Evolutionary conservation across 495 filamentous ascomycete genomes (phyloP).

Genomic region (Talaromyces wortmannii): DNA sequence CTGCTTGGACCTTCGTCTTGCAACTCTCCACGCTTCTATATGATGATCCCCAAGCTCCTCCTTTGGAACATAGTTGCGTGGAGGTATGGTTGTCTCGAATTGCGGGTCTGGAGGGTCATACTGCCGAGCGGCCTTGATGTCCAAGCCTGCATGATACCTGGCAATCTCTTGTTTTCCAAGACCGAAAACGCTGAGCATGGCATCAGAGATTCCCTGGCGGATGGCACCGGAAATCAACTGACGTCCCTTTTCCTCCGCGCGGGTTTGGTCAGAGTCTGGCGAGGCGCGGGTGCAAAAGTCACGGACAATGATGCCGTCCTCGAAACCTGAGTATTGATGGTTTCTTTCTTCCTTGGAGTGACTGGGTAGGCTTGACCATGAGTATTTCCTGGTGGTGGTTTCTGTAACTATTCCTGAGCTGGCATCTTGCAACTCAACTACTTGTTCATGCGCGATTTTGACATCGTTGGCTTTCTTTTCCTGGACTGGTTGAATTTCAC

Average conservation of each 20-base stretch:
- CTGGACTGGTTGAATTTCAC: background rate
- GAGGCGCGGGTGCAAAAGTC: conserved; percentile 10
- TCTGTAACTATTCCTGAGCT: background rate
- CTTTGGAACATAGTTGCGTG: background rate
- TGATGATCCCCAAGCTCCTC: conserved; percentile 3
- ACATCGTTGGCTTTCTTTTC: background rate
- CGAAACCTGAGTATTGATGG: background rate
- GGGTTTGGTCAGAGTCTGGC: background rate
- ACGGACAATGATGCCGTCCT: conserved; percentile 8
- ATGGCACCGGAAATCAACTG: background rate
- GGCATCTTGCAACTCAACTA: background rate
- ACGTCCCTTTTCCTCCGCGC: background rate
- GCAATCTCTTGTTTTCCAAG: conserved; percentile 2
- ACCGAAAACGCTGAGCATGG: conserved; percentile 1
- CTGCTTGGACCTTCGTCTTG: background rate
- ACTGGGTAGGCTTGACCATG: conserved; percentile 2
- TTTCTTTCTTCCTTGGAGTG: conserved; percentile 8
- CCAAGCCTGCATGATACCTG: conserved; percentile 1
- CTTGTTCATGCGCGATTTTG: background rate
- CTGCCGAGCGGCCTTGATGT: background rate
- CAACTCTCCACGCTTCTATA: conserved; percentile 1
- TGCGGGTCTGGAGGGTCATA: background rate
- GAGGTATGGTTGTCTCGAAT: background rate
- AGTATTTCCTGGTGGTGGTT: conserved; percentile 7
- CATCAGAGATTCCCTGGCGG: conserved; percentile 1